Evolutionary conservation across 257 asterid genomes (phyloP).

Genomic region (Primulina tabacum): DNA sequence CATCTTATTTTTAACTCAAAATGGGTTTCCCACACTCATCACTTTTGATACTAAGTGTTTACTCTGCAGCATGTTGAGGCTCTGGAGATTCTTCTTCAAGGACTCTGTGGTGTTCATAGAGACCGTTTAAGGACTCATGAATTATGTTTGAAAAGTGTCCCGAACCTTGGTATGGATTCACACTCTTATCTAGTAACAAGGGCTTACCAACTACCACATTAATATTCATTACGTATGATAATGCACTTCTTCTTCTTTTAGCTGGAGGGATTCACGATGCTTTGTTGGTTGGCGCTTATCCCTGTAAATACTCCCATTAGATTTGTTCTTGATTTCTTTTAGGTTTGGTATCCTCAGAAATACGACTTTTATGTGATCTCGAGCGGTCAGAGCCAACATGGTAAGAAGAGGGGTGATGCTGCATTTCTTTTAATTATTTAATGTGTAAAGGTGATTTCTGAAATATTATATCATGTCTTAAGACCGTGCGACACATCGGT

Average conservation of each 20-base stretch:
- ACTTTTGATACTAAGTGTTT: not conserved
- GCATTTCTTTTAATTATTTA: conserved; percentile 1
- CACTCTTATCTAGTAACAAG: conserved; percentile 3
- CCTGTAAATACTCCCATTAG: not conserved
- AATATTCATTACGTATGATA: not conserved
- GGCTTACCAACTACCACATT: conserved; percentile 1
- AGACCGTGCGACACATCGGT: conserved; percentile 94
- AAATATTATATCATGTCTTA: conserved; percentile 25
- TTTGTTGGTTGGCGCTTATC: not conserved
- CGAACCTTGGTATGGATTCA: no score
- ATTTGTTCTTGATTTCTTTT: conserved; percentile 23
- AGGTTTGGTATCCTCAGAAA: conserved; percentile 85
- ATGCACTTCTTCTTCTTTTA: not conserved
- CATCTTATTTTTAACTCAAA: not conserved
- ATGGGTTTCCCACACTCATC: not conserved
- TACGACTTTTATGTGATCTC: conserved; percentile 84
- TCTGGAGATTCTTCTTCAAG: conserved; percentile 90
- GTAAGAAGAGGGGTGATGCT: conserved; percentile 36
- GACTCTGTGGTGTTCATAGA: conserved; percentile 80
- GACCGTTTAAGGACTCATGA: conserved; percentile 82
- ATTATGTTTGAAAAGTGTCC: conserved; percentile 77
- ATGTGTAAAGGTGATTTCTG: conserved; percentile 11
- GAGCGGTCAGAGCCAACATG: conserved; percentile 95
- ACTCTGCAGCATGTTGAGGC: conserved; percentile 88
- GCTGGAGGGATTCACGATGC: not conserved